Evolutionary conservation across 2,329 filamentous ascomycete species (phyloP).

Genomic region (Botrytis squamosa): DNA sequence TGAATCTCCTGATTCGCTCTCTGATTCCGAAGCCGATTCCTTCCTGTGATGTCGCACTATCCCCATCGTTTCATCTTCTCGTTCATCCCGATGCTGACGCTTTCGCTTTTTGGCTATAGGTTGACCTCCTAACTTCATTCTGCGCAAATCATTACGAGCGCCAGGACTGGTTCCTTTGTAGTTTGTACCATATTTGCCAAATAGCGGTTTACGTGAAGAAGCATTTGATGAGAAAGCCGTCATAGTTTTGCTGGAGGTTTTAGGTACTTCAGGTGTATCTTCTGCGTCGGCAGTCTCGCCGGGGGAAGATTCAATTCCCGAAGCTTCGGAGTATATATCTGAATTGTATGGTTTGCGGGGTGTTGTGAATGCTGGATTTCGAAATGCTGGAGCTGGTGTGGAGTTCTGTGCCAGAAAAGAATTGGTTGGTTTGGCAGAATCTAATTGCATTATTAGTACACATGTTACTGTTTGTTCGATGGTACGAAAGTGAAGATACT

Average conservation of each 20-base stretch:
- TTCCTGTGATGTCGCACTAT: conserved; percentile 40
- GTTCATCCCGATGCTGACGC: conserved; percentile 43
- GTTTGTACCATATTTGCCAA: conserved; percentile 46
- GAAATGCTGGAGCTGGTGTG: conserved; percentile 51
- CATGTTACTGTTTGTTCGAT: neutral
- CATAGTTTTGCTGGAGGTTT: conserved; percentile 51
- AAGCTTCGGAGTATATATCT: conserved; percentile 53
- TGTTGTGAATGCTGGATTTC: conserved; percentile 64
- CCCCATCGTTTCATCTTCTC: conserved; percentile 33
- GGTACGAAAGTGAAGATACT: conserved; percentile 17
- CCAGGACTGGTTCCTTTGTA: conserved; percentile 50
- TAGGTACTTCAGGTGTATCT: conserved; percentile 50
- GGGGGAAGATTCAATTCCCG: conserved; percentile 60
- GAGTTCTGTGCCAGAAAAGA: conserved; percentile 51
- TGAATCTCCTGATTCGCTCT: conserved; percentile 42
- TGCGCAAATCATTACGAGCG: conserved; percentile 50
- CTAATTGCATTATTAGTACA: conserved; percentile 20
- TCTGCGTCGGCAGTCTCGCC: conserved; percentile 52
- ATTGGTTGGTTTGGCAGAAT: conserved; percentile 44
- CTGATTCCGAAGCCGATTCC: conserved; percentile 41
- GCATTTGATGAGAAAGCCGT: conserved; percentile 51
- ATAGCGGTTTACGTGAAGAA: conserved; percentile 45
- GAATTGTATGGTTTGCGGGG: conserved; percentile 58
- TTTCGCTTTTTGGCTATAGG: conserved; percentile 49
- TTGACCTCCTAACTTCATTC: conserved; percentile 45